Conservation (phyloP, 495 filamentous ascomycete genomes). For the Tuber magnatum region DNA sequence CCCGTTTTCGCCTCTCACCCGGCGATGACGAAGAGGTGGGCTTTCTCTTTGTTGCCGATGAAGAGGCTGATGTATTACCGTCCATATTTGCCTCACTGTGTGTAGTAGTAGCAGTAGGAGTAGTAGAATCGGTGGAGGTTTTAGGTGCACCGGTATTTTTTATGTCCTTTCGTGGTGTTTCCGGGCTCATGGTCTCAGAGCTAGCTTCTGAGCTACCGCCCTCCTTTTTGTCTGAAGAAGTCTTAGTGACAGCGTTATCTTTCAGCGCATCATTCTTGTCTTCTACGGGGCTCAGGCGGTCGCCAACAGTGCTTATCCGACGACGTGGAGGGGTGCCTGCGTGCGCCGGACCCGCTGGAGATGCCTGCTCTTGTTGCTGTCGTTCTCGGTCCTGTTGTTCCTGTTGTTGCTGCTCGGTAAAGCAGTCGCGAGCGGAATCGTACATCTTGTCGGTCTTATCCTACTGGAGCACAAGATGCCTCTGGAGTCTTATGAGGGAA, state of each 20-base stretch:
- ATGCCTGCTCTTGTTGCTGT: slow-evolving; percentile 10
- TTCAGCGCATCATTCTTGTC: slow-evolving; percentile 14
- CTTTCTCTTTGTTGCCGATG: neutral
- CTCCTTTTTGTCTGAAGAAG: slow-evolving; percentile 1
- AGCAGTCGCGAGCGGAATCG: slow-evolving; percentile 34
- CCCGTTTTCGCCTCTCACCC: neutral
- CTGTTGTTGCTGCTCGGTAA: slow-evolving; percentile 33
- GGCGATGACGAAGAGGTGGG: neutral
- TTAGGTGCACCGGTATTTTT: slow-evolving; percentile 1
- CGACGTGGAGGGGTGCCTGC: slow-evolving; percentile 21
- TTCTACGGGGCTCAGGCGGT: slow-evolving; percentile 28
- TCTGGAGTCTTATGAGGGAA: neutral
- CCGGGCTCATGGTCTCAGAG: slow-evolving; percentile 30
- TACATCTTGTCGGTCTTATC: slow-evolving; percentile 19
- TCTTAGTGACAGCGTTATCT: neutral
- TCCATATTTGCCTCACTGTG: neutral
- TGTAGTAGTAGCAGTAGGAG: neutral
- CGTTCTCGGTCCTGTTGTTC: slow-evolving; percentile 17
- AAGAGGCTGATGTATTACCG: neutral
- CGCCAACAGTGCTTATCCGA: slow-evolving; percentile 32
- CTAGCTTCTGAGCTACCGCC: slow-evolving; percentile 18
- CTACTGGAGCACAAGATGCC: neutral
- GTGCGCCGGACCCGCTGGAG: slow-evolving; percentile 15
- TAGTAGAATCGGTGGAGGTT: neutral
- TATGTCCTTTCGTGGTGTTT: slow-evolving; percentile 7